Evolutionary conservation across 495 filamentous ascomycete species (phyloP).

Genomic region (Annulohypoxylon nitens): DNA sequence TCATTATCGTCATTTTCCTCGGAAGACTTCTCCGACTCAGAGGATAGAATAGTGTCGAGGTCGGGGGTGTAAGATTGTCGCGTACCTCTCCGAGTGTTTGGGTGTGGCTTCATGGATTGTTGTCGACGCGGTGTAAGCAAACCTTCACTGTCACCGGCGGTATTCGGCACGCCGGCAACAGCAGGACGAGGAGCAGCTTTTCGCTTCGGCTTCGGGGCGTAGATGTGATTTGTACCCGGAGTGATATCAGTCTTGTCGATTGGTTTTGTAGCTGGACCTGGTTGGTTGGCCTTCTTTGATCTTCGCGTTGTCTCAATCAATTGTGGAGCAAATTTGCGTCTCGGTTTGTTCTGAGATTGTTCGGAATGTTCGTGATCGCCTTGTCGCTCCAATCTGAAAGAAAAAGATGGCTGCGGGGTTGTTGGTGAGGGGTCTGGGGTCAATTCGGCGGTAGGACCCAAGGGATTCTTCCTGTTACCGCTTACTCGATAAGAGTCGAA

Average conservation of each 20-base stretch:
- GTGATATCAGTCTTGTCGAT: conserved; percentile 71
- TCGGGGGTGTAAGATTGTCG: conserved; percentile 58
- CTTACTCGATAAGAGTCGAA: conserved; percentile 64
- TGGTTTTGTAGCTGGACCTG: conserved; percentile 62
- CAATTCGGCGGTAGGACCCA: conserved; percentile 58
- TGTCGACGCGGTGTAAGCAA: conserved; percentile 51
- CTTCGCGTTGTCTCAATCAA: conserved; percentile 76
- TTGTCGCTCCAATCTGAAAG: conserved; percentile 20
- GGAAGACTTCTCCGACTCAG: conserved; percentile 53
- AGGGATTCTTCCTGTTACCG: conserved; percentile 45
- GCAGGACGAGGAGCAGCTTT: conserved; percentile 44
- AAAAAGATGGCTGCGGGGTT: conserved; percentile 53
- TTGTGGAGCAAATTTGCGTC: conserved; percentile 71
- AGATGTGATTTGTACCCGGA: conserved; percentile 69
- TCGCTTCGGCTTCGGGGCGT: conserved; percentile 60
- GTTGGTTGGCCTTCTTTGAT: conserved; percentile 65
- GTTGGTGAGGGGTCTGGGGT: conserved; percentile 65
- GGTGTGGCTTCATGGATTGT: conserved; percentile 55
- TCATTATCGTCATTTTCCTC: conserved; percentile 49
- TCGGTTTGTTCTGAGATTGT: conserved; percentile 45
- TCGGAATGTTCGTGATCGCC: conserved; percentile 31
- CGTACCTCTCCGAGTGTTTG: conserved; percentile 56
- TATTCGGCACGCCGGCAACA: conserved; percentile 43
- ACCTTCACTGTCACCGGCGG: conserved; percentile 37
- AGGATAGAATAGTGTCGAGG: conserved; percentile 55